A percentile compares a stretch with the other conserved stretches of the same genome.
These are phyloP conservation scores for Elaeis guineensis DNA, from an alignment of 176 grass and related monocot species.

Conservation along the genomic window DNA sequence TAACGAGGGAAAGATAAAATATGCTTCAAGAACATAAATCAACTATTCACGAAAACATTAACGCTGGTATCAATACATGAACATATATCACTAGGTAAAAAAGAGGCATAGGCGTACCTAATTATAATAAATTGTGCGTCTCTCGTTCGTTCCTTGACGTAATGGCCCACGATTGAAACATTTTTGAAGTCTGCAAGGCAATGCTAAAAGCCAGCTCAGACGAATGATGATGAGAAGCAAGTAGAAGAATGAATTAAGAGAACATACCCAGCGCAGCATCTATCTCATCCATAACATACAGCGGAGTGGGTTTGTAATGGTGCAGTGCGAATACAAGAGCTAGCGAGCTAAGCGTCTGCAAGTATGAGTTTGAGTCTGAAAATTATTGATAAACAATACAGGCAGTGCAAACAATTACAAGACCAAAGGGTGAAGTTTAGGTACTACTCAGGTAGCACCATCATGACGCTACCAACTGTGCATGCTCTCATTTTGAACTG, in stretches of 20 bases:
- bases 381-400: too few relatives aligned
- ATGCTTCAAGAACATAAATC: too few relatives aligned
- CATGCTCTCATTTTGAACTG: too few relatives aligned
- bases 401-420: too few relatives aligned
- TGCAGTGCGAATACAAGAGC: conserved; percentile 98
- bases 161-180: conserved; percentile 96
- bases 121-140: conserved; percentile 99
- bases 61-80: too few relatives aligned
- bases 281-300: conserved; percentile 99
- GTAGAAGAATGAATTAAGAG: not conserved
- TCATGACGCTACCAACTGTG: too few relatives aligned
- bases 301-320: conserved; percentile 96
- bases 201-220: conserved; percentile 9
- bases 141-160: conserved; percentile 93
- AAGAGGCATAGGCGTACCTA: conserved; percentile 28
- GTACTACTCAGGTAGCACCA: too few relatives aligned
- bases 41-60: too few relatives aligned
- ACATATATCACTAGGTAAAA: too few relatives aligned
- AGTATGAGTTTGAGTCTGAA: not conserved
- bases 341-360: conserved; percentile 85
- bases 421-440: too few relatives aligned
- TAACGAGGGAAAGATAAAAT: too few relatives aligned
- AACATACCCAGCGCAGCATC: conserved; percentile 88
- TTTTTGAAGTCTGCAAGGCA: conserved; percentile 80
- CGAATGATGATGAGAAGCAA: not conserved